Conservation (phyloP, 2,329 filamentous ascomycete genomes). For the Drechslerella coelobrocha region DNA sequence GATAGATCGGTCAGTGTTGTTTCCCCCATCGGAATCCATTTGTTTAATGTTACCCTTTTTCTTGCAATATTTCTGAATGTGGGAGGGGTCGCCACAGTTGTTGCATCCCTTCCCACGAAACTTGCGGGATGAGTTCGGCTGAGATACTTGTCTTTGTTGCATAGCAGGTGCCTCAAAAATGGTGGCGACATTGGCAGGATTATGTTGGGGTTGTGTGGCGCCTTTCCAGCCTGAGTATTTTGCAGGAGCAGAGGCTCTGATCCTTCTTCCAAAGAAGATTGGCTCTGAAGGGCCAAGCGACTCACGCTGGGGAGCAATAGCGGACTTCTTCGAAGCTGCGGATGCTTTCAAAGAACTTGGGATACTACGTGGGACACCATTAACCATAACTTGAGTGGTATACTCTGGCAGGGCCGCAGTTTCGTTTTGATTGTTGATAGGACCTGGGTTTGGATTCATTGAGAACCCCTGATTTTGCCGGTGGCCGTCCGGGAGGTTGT, state of each 20-base stretch:
- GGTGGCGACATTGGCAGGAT: not conserved
- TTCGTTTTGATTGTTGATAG: not conserved
- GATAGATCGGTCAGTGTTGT: not conserved
- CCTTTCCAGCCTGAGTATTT: conserved; percentile 12
- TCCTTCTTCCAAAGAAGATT: not conserved
- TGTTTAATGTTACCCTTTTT: conserved; percentile 10
- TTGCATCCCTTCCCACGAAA: conserved; percentile 19
- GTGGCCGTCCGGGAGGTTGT: not conserved
- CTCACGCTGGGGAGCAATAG: not conserved
- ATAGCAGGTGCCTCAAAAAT: not conserved
- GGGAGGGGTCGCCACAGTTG: conserved; percentile 14
- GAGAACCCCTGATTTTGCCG: conserved; percentile 1
- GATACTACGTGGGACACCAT: conserved; percentile 37
- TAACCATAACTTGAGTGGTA: conserved; percentile 21
- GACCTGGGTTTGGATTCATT: not conserved
- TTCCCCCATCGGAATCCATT: conserved; percentile 8
- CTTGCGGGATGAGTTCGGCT: conserved; percentile 1
- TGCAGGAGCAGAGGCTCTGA: conserved; percentile 18
- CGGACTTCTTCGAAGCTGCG: conserved; percentile 6
- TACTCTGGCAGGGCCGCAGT: not conserved
- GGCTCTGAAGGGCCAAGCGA: conserved; percentile 14
- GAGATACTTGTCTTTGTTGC: not conserved
- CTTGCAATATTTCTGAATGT: conserved; percentile 31
- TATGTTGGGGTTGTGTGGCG: not conserved
- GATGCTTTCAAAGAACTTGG: conserved; percentile 22